Base-by-base conservation (phyloP, 23 red algal genomes). In the Gracilaria domingensis region DNA sequence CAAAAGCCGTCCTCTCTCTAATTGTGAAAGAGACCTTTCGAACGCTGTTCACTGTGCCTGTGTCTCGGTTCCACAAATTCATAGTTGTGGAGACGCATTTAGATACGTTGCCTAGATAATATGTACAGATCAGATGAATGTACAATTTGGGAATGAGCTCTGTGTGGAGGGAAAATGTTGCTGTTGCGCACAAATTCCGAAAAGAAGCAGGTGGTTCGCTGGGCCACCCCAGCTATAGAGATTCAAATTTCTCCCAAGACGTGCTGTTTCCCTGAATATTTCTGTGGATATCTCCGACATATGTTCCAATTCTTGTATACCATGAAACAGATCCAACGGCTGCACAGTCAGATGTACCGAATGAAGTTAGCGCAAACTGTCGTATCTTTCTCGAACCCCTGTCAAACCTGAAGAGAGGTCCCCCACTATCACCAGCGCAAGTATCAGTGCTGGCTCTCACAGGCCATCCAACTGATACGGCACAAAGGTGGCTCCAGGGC, bases 401-500 rank as follows among this genome's bases (percentile, higher is more conserved):
- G 20, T 79, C 71, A 23, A 80, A 47, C 54, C 61, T 55, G 72
- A 67, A 90, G 5, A 90, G 74, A 28, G 87, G 87, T 28, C 87
- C 87, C 2, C 87, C 87, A 79, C 87, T 90, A 23, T 90, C 87
- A 51, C 87, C 87, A 36, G 66, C 71, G 74, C 87, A 90, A 29
- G 87, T 90, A 67, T 90, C 87, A 8, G 87, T 90, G 54, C 54
- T 33, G 8, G 28, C 87, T 29, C 35, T 53, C 8, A 42, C 38
- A 17, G 87, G 87, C 74, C 73, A 90, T 60, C 87, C 87, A 51
- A 66, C 9, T 25, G 71, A 66, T 33, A 90, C 87, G 38, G 87
- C 87, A n/a, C 87, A 90, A 12, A 90, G 50, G 38, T 67, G 54
- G 44, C 53, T 66, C 75, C 38, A 53, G 2, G 38, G 54, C 13